Evolutionary conservation across 78 protist species (phyloP).

Genomic region (Blattamonas nauphoetae): DNA sequence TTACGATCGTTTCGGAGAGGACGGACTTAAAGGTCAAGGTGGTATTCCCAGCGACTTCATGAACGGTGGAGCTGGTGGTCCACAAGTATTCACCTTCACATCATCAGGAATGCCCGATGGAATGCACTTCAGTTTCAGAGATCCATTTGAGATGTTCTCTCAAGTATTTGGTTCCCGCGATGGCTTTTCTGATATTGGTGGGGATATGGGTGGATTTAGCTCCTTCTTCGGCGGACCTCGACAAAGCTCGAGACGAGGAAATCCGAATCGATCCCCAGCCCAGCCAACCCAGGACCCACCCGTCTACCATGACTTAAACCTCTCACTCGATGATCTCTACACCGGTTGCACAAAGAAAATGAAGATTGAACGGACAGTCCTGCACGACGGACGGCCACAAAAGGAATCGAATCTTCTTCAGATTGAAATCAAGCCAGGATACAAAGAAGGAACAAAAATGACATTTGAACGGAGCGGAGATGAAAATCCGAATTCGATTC

Average conservation of each 20-base stretch:
- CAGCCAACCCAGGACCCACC: neutral
- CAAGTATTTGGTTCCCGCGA: neutral
- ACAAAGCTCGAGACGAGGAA: neutral
- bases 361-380: neutral
- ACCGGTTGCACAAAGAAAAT: slow-evolving; percentile 21
- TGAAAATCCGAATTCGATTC: neutral
- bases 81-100: neutral
- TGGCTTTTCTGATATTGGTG: too few relatives aligned
- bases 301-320: neutral
- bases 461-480: neutral
- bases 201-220: neutral
- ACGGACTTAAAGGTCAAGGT: slow-evolving; percentile 63
- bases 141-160: slow-evolving; percentile 6
- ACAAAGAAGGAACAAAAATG: neutral
- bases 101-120: neutral
- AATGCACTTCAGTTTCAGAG: neutral
- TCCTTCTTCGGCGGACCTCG: neutral
- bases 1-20: slow-evolving; percentile 82
- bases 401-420: slow-evolving; percentile 2
- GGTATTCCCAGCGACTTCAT: neutral
- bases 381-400: neutral
- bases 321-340: slow-evolving; percentile 24
- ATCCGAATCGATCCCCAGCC: neutral
- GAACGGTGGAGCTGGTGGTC: neutral
- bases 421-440: neutral